phyloP scores from a whole-genome alignment of 805 yeast species.

The Candida patagonica region DNA sequence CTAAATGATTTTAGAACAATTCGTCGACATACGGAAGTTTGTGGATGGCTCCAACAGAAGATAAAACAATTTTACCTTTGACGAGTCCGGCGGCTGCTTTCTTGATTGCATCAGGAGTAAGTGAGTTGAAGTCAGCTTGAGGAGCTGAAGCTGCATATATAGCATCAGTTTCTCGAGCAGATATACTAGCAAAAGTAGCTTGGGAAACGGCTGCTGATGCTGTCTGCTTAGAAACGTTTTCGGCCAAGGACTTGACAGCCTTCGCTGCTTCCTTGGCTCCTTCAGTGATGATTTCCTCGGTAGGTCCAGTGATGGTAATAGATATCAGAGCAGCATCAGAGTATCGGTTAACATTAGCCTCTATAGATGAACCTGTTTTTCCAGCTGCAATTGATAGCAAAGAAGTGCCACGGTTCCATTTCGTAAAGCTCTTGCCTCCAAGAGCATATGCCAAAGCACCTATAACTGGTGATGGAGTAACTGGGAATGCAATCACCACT shows the following conservation, averaged over 20 bases:
- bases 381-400: constrained; percentile 39
- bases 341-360: constrained; percentile 50
- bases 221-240: constrained; percentile 23
- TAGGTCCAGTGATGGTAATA: constrained; percentile 51
- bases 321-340: constrained; percentile 76
- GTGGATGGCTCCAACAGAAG: constrained; percentile 82
- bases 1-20: too few relatives aligned
- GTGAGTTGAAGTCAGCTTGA: constrained; percentile 32
- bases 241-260: constrained; percentile 23
- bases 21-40: constrained; percentile 85
- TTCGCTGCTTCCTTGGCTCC: constrained; percentile 40
- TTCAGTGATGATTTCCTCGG: constrained; percentile 48
- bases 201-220: constrained; percentile 47
- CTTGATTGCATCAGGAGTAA: constrained; percentile 26
- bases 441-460: constrained; percentile 64
- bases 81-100: constrained; percentile 29
- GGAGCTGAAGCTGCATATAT: constrained; percentile 33
- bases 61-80: constrained; percentile 60
- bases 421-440: constrained; percentile 39
- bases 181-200: constrained; percentile 50
- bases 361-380: constrained; percentile 38
- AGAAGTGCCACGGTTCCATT: constrained; percentile 45
- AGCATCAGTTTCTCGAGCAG: constrained; percentile 26
- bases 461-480: constrained; percentile 46
- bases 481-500: constrained; percentile 78